These are phyloP conservation scores for Zhuliangozyma parablackwelliae DNA, from an alignment of 1,139 yeast species.

Conservation along the genomic window DNA sequence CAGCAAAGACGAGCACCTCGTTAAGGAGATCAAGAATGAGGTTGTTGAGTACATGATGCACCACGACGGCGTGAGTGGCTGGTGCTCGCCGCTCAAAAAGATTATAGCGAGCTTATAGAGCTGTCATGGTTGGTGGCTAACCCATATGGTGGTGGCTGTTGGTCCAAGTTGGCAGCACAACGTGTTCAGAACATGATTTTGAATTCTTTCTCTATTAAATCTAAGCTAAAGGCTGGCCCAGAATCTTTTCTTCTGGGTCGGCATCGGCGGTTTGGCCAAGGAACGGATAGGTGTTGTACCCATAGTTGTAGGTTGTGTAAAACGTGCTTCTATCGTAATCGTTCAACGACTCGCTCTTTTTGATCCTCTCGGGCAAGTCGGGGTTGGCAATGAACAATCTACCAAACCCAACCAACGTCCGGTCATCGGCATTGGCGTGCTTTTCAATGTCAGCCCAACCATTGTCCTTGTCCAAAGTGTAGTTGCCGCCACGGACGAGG, in stretches of 20 bases:
- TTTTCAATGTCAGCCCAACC: slow-evolving; percentile 15
- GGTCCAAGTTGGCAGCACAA: too few relatives aligned
- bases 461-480: slow-evolving; percentile 19
- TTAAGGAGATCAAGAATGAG: slow-evolving; percentile 16
- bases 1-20: slow-evolving; percentile 3
- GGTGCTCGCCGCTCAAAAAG: slow-evolving; percentile 56
- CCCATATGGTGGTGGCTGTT: too few relatives aligned
- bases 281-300: slow-evolving; percentile 21
- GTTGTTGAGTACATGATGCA: slow-evolving; percentile 45
- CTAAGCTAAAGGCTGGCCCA: slow-evolving; percentile 9
- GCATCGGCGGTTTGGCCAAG: slow-evolving; percentile 9
- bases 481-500: slow-evolving; percentile 45
- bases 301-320: slow-evolving; percentile 18
- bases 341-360: slow-evolving; percentile 37
- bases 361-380: slow-evolving; percentile 44
- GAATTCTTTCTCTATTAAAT: too few relatives aligned
- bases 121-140: too few relatives aligned
- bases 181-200: too few relatives aligned
- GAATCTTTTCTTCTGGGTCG: slow-evolving; percentile 13
- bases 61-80: slow-evolving; percentile 48
- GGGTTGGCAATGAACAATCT: slow-evolving; percentile 52
- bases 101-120: slow-evolving; percentile 20
- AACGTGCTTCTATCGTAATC: slow-evolving; percentile 21
- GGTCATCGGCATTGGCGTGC: slow-evolving; percentile 25
- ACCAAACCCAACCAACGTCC: slow-evolving; percentile 43